phyloP scores from a whole-genome alignment of 805 yeast genomes.

The Isabelozyma rhagii region DNA sequence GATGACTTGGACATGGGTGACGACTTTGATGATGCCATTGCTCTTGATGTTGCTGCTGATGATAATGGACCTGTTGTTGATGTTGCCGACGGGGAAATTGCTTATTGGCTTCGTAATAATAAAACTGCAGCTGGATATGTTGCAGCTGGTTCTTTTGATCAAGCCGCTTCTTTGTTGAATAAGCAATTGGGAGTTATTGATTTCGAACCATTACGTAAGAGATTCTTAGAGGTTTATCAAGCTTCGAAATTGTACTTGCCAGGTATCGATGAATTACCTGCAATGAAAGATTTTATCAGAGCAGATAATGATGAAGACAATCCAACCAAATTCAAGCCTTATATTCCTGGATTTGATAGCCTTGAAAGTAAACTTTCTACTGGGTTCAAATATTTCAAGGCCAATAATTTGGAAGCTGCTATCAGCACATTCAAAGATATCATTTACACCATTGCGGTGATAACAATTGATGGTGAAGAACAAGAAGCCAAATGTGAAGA shows the following conservation, averaged over 20 bases:
- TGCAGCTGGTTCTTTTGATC: constrained; percentile 95
- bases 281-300: constrained; percentile 67
- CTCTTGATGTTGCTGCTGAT: constrained; percentile 8
- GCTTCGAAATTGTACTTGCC: constrained; percentile 74
- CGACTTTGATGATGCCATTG: constrained; percentile 30
- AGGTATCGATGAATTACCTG: constrained; percentile 70
- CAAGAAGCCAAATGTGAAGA: constrained; percentile 76
- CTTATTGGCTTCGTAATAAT: constrained; percentile 83
- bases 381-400: constrained; percentile 81
- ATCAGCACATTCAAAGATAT: constrained; percentile 75
- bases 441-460: constrained; percentile 68
- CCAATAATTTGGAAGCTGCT: constrained; percentile 80
- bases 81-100: constrained; percentile 56
- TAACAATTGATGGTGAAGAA: constrained; percentile 68
- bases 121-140: constrained; percentile 87
- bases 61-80: constrained; percentile 18
- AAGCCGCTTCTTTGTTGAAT: constrained; percentile 88
- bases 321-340: constrained; percentile 50
- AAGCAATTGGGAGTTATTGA: constrained; percentile 84
- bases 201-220: constrained; percentile 80
- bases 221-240: constrained; percentile 83
- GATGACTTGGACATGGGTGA: constrained; percentile 71
- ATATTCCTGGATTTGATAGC: constrained; percentile 67
- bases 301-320: constrained; percentile 59
- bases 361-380: constrained; percentile 60